phyloP scores from a whole-genome alignment of 192 early-diverging fungal genomes.

The Gaertneriomyces semiglobifer region DNA sequence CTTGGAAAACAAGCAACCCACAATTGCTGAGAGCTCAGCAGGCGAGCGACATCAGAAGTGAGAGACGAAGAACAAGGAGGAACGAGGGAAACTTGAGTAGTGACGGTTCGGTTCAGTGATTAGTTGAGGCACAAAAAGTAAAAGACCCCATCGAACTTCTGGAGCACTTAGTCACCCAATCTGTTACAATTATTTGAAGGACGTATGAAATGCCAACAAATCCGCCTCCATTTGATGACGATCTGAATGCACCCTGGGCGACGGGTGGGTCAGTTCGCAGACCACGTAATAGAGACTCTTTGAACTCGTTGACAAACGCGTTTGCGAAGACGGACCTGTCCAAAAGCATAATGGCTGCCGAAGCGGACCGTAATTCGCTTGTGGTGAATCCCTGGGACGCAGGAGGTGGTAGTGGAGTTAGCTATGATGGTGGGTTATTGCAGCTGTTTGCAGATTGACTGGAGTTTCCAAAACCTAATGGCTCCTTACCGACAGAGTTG shows the following conservation, averaged over 20 bases:
- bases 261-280: background rate
- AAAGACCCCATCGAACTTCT: no score
- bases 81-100: no score
- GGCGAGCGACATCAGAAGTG: background rate
- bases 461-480: background rate
- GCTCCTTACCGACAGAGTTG: background rate
- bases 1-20: background rate
- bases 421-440: constrained; percentile 1
- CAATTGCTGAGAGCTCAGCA: background rate
- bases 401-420: background rate
- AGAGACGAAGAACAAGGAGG: no score
- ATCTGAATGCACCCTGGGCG: no score
- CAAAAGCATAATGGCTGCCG: constrained; percentile 4
- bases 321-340: constrained; percentile 5
- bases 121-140: no score
- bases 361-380: constrained; percentile 13
- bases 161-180: no score
- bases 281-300: constrained; percentile 11
- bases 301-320: constrained; percentile 9
- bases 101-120: no score
- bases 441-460: background rate
- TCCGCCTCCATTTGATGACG: no score
- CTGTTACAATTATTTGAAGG: no score
- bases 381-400: constrained; percentile 24
- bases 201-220: no score